Evolutionary conservation across 116 monocot genomes (phyloP).

Genomic region (Papilionanthe hybrid): DNA sequence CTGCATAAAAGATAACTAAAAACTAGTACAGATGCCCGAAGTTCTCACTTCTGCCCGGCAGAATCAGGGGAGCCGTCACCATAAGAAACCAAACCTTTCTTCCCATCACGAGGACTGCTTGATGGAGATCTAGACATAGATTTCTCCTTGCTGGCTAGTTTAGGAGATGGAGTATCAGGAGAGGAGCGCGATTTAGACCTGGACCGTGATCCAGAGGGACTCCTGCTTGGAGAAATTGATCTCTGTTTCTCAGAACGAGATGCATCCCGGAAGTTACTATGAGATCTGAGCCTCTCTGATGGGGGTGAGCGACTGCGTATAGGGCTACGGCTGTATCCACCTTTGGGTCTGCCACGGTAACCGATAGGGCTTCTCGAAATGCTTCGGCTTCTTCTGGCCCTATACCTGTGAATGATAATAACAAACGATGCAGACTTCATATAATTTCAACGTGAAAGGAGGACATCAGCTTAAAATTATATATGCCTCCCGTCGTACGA

Average conservation of each 20-base stretch:
- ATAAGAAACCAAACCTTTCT: conserved; percentile 79
- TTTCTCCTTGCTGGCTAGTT: conserved; percentile 41
- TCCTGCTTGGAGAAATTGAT: conserved; percentile 58
- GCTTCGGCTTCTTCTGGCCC: conserved; percentile 73
- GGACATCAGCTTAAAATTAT: too few relatives aligned
- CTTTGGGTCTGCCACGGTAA: conserved; percentile 44
- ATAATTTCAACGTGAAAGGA: not conserved
- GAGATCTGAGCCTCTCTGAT: conserved; percentile 30
- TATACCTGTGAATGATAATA: conserved; percentile 25
- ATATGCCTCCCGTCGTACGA: too few relatives aligned
- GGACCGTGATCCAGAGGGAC: conserved; percentile 52
- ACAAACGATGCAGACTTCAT: conserved; percentile 6
- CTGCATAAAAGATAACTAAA: not conserved
- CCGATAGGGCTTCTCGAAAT: conserved; percentile 69
- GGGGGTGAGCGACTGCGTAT: conserved; percentile 57
- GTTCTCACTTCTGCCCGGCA: conserved; percentile 25
- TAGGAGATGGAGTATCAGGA: conserved; percentile 46
- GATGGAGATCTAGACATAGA: conserved; percentile 63
- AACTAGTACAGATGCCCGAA: not conserved
- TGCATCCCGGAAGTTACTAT: conserved; percentile 1
- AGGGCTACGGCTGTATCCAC: conserved; percentile 62
- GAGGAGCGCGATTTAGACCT: conserved; percentile 46
- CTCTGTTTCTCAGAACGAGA: conserved; percentile 23
- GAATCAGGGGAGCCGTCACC: conserved; percentile 78
- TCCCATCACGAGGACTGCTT: conserved; percentile 39